Base-by-base conservation (phyloP, 2,329 filamentous ascomycete genomes). In the Aspergillus texensis region DNA sequence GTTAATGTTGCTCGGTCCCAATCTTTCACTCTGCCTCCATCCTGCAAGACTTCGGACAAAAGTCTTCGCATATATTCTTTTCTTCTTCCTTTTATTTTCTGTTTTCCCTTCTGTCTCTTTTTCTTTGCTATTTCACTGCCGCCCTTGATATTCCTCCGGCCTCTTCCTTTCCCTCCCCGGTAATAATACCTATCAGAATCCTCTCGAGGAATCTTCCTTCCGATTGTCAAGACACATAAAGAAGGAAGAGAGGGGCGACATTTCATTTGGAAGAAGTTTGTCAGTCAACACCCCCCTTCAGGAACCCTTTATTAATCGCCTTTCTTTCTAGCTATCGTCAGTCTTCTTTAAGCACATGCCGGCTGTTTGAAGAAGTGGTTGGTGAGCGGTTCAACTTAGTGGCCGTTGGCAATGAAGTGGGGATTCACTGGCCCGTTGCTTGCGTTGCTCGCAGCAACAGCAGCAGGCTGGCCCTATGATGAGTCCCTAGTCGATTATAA, bases 401-500 rank as follows among this genome's bases (percentile, higher is more conserved):
- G 55, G 61, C 58, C 50, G 64, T 63, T 55, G 63, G 74, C 36
- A 53, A 79, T 79, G 77, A 67, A 71, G 71, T 74, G 71, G 75
- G 69, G 65, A 65, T 65, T 66, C 61, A 60, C 65, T 58, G 62
- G 70, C 62, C 59, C 66, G 21, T 61, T 75, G 61, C 63, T 78
- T 61, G 68, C 72, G 60, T 67, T 72, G 58, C 75, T 74, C 57
- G 73, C 67, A 58, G 57, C 64, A 16, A 63, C 67, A 26, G 70
- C 67, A 55, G 61, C 48, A 58, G 70, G 70, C 52, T 80, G 78
- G 78, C 79, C 78, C 26, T 87, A 86, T 65, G 83, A 85, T 62
- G 79, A 82, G 48, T 75, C 75, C 4, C 78, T 85, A 58, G 78
- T 80, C 53, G 80, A 82, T 46, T 89, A 83, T 75, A 90, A 89